Conservation (phyloP, 1,139 yeast species). For the Zygoascus hellenicus region DNA sequence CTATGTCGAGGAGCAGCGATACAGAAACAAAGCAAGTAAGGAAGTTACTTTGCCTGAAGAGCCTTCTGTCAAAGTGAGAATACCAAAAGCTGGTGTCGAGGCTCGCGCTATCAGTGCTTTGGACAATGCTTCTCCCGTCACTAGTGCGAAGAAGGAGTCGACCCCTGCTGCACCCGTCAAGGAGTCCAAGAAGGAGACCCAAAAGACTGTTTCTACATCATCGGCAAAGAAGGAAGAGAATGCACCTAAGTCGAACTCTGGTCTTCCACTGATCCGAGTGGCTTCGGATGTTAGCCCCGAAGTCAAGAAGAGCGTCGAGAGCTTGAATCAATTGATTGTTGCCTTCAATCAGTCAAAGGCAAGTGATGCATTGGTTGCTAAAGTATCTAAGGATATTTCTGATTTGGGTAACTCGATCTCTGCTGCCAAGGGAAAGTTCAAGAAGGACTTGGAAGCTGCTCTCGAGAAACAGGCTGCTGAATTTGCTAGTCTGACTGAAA, state of each 20-base stretch:
- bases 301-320: slow-evolving; percentile 43
- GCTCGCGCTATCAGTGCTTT: slow-evolving; percentile 16
- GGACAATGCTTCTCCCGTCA: slow-evolving; percentile 6
- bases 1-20: slow-evolving; percentile 42
- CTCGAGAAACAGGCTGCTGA: slow-evolving; percentile 25
- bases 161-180: slow-evolving; percentile 6
- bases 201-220: slow-evolving; percentile 17
- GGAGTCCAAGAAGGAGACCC: slow-evolving; percentile 12
- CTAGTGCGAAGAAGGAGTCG: slow-evolving; percentile 8
- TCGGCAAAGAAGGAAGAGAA: slow-evolving; percentile 3
- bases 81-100: slow-evolving; percentile 41
- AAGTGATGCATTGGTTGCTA: slow-evolving; percentile 27
- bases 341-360: slow-evolving; percentile 43
- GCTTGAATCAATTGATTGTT: slow-evolving; percentile 49
- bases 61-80: slow-evolving; percentile 32
- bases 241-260: slow-evolving; percentile 4
- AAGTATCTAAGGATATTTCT: slow-evolving; percentile 26
- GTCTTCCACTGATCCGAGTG: slow-evolving; percentile 26
- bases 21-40: slow-evolving; percentile 13
- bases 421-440: slow-evolving; percentile 22
- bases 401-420: slow-evolving; percentile 28
- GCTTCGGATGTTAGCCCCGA: slow-evolving; percentile 40
- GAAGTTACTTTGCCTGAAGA: not conserved
- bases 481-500: slow-evolving; percentile 25
- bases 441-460: slow-evolving; percentile 25